Base-by-base conservation (phyloP, 2,329 filamentous ascomycete genomes). In the Alternaria alternata region DNA sequence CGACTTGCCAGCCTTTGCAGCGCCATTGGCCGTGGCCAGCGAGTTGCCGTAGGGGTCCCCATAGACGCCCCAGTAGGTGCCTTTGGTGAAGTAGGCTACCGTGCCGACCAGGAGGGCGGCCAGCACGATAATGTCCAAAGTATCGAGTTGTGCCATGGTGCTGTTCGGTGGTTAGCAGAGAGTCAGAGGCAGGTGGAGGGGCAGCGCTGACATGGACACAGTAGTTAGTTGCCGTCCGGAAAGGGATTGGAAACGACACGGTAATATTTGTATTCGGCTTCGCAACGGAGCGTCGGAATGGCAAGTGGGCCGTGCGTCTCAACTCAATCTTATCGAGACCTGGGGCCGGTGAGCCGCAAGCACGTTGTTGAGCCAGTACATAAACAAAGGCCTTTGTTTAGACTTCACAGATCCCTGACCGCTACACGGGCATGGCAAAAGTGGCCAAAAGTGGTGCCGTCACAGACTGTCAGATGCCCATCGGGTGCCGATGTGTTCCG, bases 21-120 rank as follows among this genome's bases (percentile, higher is more conserved):
- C 84, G 79, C 87, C 88, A 70, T 80, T 79, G 75, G 87, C 87
- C 77, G 87, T 88, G 71, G 89, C 85, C 72, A 93, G 88, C 52
- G 91, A 88, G 73, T 85, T 87, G 68, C 92, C 91, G 80, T 97
- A 97, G 24, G 94, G 92, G 78, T 97, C 93, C 77, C 95, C 95
- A 67, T 87, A 86, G 53, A 96, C 86, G 28, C 87, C 94, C 94
- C 94, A 99, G 80, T 95, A 89, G 67, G 90, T 95, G 74, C 95
- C 95, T 79, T 99, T 99, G 69, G 95, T 98, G 82, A 99, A 96
- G 83, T 98, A 99, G 76, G 94, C 95, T 62, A 94, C 78, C 48
- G 93, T 97, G 68, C 93, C 95, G 59, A 96, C 79, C 57, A 98
- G 86, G 72, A 99, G 90, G 59, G 88, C 88, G 64, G 88, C 88